A percentile compares a stretch with the other conserved stretches of the same genome.
Evolutionary conservation across 2,329 filamentous ascomycete genomes (phyloP).

Genomic region (Penicillium griseofulvum): DNA sequence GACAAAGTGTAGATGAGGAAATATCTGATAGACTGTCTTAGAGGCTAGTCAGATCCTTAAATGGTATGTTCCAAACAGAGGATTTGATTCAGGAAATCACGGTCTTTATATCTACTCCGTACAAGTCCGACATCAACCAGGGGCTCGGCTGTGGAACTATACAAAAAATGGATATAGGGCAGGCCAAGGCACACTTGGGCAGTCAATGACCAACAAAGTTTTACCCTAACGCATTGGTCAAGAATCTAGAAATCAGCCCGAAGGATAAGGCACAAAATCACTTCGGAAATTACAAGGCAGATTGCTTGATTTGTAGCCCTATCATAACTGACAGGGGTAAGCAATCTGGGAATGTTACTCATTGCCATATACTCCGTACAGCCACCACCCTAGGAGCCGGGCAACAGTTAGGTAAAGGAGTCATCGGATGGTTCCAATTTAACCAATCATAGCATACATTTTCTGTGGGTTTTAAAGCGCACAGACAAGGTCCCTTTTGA

Average conservation of each 20-base stretch:
- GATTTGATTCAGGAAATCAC: neutral
- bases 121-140: neutral
- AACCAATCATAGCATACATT: neutral
- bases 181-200: constrained; percentile 3
- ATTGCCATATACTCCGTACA: neutral
- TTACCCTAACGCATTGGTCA: neutral
- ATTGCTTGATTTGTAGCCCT: neutral
- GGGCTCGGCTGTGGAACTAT: neutral
- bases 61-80: neutral
- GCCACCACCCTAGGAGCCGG: neutral
- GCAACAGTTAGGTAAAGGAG: neutral
- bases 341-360: neutral
- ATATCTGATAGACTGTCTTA: neutral
- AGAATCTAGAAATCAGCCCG: neutral
- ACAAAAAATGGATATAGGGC: neutral
- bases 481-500: neutral
- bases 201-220: neutral
- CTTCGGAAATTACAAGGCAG: neutral
- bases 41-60: neutral
- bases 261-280: neutral
- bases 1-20: neutral
- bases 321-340: neutral
- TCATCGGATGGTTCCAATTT: neutral
- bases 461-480: neutral
- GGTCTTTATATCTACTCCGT: neutral